These are phyloP conservation scores for Ballota nigra DNA, from an alignment of 257 asterid genomes.

Conservation along the genomic window DNA sequence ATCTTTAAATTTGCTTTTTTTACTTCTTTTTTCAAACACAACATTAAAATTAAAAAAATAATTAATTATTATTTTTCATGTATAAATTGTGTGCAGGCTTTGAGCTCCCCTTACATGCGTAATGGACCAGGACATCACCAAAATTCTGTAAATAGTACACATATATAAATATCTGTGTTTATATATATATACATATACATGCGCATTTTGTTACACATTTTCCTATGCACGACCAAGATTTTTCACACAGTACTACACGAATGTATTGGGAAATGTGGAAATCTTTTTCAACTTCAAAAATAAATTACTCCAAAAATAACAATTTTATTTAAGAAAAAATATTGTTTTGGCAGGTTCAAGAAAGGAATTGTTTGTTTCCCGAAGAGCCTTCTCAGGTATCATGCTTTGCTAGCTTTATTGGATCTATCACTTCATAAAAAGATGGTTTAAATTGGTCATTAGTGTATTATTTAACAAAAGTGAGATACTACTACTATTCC, in stretches of 20 bases:
- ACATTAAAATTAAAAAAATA: not conserved
- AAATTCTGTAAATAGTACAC: conserved; percentile 43
- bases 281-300: not conserved
- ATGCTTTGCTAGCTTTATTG: conserved; percentile 53
- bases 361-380: conserved; percentile 42
- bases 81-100: conserved; percentile 42
- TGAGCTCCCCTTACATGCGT: conserved; percentile 65
- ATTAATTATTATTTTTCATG: too few relatives aligned
- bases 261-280: conserved; percentile 33
- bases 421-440: conserved; percentile 50
- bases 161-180: conserved; percentile 4
- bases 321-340: conserved; percentile 15
- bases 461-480: conserved; percentile 22
- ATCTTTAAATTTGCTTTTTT: not conserved
- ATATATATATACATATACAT: not conserved
- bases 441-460: conserved; percentile 29
- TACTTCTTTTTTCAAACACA: not conserved
- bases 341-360: conserved; percentile 40
- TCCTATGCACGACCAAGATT: conserved; percentile 42
- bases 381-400: conserved; percentile 37
- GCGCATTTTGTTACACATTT: conserved; percentile 41
- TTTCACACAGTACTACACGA: conserved; percentile 20
- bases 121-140: conserved; percentile 52
- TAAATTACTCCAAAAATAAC: not conserved
- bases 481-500: not conserved